Base-by-base conservation (phyloP, 2,329 filamentous ascomycete genomes). In the Penicillium capsulatum region DNA sequence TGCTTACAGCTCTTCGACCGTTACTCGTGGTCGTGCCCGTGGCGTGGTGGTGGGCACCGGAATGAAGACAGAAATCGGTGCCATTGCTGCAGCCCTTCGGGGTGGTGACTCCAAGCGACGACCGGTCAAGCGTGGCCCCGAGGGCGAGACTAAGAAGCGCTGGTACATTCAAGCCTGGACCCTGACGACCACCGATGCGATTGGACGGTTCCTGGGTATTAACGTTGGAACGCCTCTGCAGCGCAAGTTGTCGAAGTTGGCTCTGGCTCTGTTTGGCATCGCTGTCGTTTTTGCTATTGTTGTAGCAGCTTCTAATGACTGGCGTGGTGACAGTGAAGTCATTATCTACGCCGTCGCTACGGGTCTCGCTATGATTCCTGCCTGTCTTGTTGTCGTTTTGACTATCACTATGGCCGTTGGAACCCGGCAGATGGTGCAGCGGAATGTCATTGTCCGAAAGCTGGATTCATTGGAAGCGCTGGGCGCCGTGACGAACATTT, bases 141-240 rank as follows among this genome's bases (percentile, higher is more conserved):
- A 70, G 57, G 59, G 73, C 63, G 53, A 71, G 66, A 72, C 56
- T 32, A 66, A 77, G 53, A 68, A 78, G 42, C 68, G 73, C 32
- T 74, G 74, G 52, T 76, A 79, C 41, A 59, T 70, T 11, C 64
- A 75, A 53, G 71, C 72, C 3, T 74, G 69, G 62, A 60, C 68
- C 14, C 59, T 75, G 40, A 82, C 78, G 3, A 60, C 73, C 29
- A 72, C 69, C 9, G 78, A 83, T 57, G 75, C 74, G 4, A 62
- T 82, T 42, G 79, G 78, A 3, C 70, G 73, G 26, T 83, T 86
- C 55, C 69, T 86, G 7, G 82, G 83, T 36, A 74, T 85, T 43
- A 82, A 77, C 38, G 75, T 83, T 9, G 83, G 83, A 32, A 86
- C 83, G 8, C 83, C 83, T 3, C 70, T 86, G 13, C 81, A 85